Evolutionary conservation across 441 rosid species (phyloP).

Genomic region (Gossypium trilobum): DNA sequence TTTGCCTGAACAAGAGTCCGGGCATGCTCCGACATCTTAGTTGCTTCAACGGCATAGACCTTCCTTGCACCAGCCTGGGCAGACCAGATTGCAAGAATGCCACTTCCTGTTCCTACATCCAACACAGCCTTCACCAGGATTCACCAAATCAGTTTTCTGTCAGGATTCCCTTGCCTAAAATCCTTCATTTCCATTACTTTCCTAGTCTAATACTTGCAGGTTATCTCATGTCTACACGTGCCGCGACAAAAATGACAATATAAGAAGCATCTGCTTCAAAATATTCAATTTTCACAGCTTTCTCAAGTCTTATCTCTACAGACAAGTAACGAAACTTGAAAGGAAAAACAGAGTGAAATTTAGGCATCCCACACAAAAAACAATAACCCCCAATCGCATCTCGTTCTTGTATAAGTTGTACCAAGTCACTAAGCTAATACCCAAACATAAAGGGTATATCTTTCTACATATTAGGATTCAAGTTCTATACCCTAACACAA

Average conservation of each 20-base stretch:
- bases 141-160: slow-evolving; percentile 15
- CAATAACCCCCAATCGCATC: neutral
- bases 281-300: neutral
- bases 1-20: slow-evolving; percentile 65
- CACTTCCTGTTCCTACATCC: slow-evolving; percentile 98
- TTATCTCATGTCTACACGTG: neutral
- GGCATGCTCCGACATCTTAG: slow-evolving; percentile 90
- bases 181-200: neutral
- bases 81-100: slow-evolving; percentile 96
- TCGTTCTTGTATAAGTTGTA: neutral
- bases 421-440: neutral
- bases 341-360: neutral
- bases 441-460: neutral
- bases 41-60: slow-evolving; percentile 94
- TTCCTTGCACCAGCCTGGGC: slow-evolving; percentile 97
- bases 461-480: neutral
- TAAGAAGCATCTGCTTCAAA: neutral
- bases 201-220: neutral
- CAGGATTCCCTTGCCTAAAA: neutral
- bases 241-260: neutral
- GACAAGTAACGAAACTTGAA: neutral
- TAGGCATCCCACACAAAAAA: neutral
- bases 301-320: neutral
- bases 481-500: neutral
- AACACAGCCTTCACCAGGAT: slow-evolving; percentile 50